A percentile compares a stretch with the other conserved stretches of the same genome.
Conservation (phyloP, 2,329 filamentous ascomycete genomes). For the Cordyceps cicadae region DNA sequence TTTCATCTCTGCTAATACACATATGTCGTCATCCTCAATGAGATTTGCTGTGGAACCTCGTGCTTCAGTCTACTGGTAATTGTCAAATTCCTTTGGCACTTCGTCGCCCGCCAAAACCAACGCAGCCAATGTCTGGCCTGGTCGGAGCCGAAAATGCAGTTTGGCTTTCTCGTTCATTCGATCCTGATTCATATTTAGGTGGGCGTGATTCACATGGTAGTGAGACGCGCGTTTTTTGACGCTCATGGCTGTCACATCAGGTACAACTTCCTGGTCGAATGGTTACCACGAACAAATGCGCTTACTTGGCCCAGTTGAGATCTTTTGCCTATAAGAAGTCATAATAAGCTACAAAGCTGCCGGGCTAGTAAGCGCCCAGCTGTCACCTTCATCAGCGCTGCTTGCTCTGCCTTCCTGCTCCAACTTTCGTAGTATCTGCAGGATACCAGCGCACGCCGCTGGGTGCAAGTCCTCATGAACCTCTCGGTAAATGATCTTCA, state of each 20-base stretch:
- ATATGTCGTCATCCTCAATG: not conserved
- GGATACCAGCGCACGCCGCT: constrained; percentile 66
- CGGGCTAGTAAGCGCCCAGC: constrained; percentile 17
- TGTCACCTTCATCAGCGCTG: constrained; percentile 22
- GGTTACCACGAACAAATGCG: not conserved
- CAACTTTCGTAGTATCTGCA: constrained; percentile 75
- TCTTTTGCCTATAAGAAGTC: not conserved
- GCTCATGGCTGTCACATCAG: too few relatives aligned
- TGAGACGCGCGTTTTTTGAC: too few relatives aligned
- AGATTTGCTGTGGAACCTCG: not conserved
- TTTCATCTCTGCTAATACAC: too few relatives aligned
- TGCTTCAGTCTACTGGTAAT: not conserved
- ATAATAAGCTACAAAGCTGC: constrained; percentile 17
- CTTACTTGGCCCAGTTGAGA: not conserved
- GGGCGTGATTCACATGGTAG: too few relatives aligned
- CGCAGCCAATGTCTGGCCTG: too few relatives aligned
- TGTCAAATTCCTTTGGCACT: not conserved
- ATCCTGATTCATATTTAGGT: too few relatives aligned
- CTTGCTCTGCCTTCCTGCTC: constrained; percentile 61
- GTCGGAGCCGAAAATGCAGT: too few relatives aligned
- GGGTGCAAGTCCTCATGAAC: constrained; percentile 67
- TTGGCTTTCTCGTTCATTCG: too few relatives aligned
- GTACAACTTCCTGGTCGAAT: not conserved
- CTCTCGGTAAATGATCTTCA: constrained; percentile 78
- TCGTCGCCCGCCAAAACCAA: not conserved